Evolutionary conservation across 768 basidiomycete genomes (phyloP).

Genomic region (Strobilomyces dryophilus): DNA sequence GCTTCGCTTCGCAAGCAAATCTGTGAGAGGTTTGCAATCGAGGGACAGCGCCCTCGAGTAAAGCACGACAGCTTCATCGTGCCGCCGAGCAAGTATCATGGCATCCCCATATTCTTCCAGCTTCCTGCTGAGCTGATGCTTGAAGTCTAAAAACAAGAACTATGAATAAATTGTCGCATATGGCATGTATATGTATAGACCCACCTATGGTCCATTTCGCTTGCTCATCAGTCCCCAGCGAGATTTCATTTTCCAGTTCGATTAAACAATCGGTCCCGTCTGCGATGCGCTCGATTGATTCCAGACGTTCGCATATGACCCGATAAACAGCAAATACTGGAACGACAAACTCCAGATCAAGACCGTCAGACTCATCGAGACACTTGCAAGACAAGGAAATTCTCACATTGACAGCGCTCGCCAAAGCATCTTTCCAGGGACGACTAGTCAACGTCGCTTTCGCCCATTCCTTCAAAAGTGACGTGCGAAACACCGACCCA

Average conservation of each 20-base stretch:
- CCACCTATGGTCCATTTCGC: background rate
- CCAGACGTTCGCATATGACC: background rate
- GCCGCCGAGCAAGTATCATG: too few relatives aligned
- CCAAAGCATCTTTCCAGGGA: background rate
- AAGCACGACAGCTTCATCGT: too few relatives aligned
- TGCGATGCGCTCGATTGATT: background rate
- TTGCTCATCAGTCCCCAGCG: background rate
- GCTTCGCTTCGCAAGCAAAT: too few relatives aligned
- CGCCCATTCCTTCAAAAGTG: background rate
- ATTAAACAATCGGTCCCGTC: background rate
- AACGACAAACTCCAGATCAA: background rate
- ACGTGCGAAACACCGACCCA: background rate
- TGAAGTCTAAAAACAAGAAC: too few relatives aligned
- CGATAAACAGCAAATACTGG: too few relatives aligned
- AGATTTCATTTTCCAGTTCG: background rate
- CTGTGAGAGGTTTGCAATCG: too few relatives aligned
- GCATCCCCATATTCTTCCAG: too few relatives aligned
- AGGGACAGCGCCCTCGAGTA: too few relatives aligned
- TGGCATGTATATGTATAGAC: background rate
- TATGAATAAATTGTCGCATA: background rate
- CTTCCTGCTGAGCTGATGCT: too few relatives aligned
- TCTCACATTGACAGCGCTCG: background rate
- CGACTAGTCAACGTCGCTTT: background rate
- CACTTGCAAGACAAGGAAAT: background rate
- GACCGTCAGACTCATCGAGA: background rate